Percentiles rank a stretch among this genome's conserved stretches.
Evolutionary conservation across 2,329 filamentous ascomycete genomes (phyloP).

Genomic region (Torrubiella hemipterigena): DNA sequence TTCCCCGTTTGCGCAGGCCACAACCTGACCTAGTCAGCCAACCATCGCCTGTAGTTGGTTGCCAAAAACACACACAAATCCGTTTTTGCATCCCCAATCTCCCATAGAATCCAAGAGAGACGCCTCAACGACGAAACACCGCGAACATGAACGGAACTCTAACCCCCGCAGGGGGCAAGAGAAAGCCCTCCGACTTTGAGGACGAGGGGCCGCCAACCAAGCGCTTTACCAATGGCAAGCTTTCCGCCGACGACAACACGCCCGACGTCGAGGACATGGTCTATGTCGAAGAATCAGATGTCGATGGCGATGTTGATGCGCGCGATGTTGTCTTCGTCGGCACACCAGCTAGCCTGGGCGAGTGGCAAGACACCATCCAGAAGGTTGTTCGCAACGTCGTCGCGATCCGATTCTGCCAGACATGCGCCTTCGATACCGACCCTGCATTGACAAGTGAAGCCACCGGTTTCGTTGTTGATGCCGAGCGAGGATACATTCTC

Average conservation of each 20-base stretch:
- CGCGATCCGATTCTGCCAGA: conserved; percentile 98
- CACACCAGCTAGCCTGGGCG: conserved; percentile 31
- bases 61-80: no score
- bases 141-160: conserved; percentile 29
- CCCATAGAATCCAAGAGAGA: no score
- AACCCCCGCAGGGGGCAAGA: conserved; percentile 33
- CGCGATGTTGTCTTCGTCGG: conserved; percentile 21
- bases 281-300: conserved; percentile 28
- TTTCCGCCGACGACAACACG: conserved; percentile 36
- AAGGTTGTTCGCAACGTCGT: conserved; percentile 90
- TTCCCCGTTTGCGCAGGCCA: no score
- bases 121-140: background rate
- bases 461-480: conserved; percentile 95
- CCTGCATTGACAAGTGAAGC: conserved; percentile 87
- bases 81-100: no score
- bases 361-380: conserved; percentile 95
- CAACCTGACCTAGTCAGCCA: no score
- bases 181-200: conserved; percentile 35
- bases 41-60: no score
- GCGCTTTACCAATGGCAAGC: conserved; percentile 31
- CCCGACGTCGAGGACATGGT: conserved; percentile 25
- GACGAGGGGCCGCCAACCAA: conserved; percentile 22
- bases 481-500: conserved; percentile 78
- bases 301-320: conserved; percentile 25
- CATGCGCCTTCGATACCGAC: conserved; percentile 96